phyloP scores from a whole-genome alignment of 2,329 filamentous ascomycete species.

The Pseudogymnoascus destructans region DNA sequence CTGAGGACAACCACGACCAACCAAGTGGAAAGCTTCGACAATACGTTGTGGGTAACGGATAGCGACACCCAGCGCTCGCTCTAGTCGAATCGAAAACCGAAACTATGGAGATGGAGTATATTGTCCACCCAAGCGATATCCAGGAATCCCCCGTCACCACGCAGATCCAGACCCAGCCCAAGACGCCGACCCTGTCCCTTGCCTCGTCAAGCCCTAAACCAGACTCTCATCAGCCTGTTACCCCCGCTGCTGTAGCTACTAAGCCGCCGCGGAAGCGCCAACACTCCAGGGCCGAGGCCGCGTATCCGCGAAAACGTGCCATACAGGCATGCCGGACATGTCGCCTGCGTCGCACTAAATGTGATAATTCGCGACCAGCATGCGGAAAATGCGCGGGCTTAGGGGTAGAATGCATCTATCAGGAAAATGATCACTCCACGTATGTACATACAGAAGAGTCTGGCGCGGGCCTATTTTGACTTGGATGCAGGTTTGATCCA shows the following conservation, averaged over 20 bases:
- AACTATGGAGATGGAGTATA: constrained; percentile 7
- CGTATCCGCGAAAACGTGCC: constrained; percentile 23
- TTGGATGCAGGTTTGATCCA: constrained; percentile 11
- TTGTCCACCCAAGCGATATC: constrained; percentile 7
- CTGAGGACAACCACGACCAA: background rate
- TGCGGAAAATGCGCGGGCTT: constrained; percentile 25
- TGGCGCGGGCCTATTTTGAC: background rate
- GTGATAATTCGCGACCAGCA: constrained; percentile 25
- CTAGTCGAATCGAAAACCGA: constrained; percentile 2
- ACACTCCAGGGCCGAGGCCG: background rate
- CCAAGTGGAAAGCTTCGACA: background rate
- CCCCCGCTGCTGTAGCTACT: background rate
- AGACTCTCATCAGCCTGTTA: background rate
- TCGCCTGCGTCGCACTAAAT: constrained; percentile 25
- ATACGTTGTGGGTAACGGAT: constrained; percentile 2
- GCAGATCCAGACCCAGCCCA: background rate
- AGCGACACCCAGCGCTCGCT: background rate
- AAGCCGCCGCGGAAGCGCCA: constrained; percentile 4
- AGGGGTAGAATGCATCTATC: constrained; percentile 24
- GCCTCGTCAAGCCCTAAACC: background rate
- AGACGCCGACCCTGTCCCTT: constrained; percentile 1
- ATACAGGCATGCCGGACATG: constrained; percentile 26
- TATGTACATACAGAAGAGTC: background rate
- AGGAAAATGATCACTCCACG: constrained; percentile 15
- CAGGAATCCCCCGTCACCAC: background rate